Conservation (phyloP, 2,329 filamentous ascomycete genomes). For the Ramularia endophylla region DNA sequence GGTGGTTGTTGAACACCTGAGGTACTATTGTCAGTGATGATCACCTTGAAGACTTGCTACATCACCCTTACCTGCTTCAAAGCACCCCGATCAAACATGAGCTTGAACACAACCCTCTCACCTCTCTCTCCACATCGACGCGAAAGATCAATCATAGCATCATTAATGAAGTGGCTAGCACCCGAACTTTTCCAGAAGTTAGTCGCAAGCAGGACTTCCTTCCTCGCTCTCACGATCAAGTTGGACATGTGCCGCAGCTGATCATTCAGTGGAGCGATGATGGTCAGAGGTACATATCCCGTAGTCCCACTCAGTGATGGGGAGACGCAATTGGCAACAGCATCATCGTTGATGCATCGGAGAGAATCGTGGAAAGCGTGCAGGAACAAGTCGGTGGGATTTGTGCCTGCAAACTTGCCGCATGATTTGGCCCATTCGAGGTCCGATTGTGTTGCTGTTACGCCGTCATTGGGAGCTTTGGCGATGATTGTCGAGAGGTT, state of each 20-base stretch:
- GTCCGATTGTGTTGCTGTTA: constrained; percentile 5
- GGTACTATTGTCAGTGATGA: constrained; percentile 2
- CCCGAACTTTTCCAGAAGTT: constrained; percentile 70
- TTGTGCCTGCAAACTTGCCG: constrained; percentile 59
- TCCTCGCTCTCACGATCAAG: constrained; percentile 64
- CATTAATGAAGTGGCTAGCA: constrained; percentile 60
- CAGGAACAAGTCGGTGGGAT: constrained; percentile 63
- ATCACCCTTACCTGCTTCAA: constrained; percentile 53
- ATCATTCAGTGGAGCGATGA: constrained; percentile 65
- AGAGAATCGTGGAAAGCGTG: constrained; percentile 62
- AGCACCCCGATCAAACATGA: constrained; percentile 69
- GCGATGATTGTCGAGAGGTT: constrained; percentile 20
- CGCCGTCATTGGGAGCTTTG: constrained; percentile 9
- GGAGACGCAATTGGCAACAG: constrained; percentile 49
- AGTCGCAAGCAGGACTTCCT: constrained; percentile 67
- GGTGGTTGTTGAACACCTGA: constrained; percentile 56
- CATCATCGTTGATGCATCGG: constrained; percentile 48
- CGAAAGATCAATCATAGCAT: constrained; percentile 65
- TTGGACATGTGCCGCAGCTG: constrained; percentile 70
- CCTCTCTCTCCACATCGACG: constrained; percentile 54
- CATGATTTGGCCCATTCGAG: constrained; percentile 53
- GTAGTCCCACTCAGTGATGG: constrained; percentile 55
- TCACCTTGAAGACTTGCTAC: not conserved
- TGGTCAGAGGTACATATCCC: constrained; percentile 61
- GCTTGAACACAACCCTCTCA: constrained; percentile 58